Percentiles rank a stretch among this genome's conserved stretches.
Evolutionary conservation across 129 eudicot genomes (phyloP).

Genomic region (Saussurea involucrata): DNA sequence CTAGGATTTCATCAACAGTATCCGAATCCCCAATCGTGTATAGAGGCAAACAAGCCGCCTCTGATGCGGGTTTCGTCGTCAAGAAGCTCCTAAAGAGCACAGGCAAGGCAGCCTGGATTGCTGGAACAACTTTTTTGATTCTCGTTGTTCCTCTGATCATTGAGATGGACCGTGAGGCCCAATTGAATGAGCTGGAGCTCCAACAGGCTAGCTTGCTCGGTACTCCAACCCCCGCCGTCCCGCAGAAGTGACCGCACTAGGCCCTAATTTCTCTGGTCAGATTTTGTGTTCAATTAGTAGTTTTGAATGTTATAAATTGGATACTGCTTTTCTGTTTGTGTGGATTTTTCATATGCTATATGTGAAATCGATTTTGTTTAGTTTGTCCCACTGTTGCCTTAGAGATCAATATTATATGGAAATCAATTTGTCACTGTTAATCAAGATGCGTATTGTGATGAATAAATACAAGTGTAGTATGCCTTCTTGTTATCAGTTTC

Average conservation of each 20-base stretch:
- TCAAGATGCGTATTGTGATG: not conserved
- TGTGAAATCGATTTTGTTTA: not conserved
- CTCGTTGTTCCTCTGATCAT: slow-evolving; percentile 66
- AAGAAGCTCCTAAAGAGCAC: slow-evolving; percentile 65
- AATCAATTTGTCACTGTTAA: not conserved
- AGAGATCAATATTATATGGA: not conserved
- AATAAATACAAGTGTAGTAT: not conserved
- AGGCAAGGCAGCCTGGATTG: slow-evolving; percentile 88
- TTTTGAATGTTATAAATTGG: not conserved
- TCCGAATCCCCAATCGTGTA: slow-evolving; percentile 54
- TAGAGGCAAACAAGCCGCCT: slow-evolving; percentile 51
- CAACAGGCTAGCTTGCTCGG: slow-evolving; percentile 76
- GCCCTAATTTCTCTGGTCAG: slow-evolving; percentile 14
- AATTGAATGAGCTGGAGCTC: slow-evolving; percentile 59
- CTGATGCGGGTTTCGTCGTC: slow-evolving; percentile 57
- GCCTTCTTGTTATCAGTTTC: not conserved
- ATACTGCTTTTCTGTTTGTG: not conserved
- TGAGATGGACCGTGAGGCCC: slow-evolving; percentile 73
- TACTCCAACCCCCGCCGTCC: slow-evolving; percentile 24
- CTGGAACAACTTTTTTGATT: slow-evolving; percentile 59
- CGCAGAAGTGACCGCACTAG: slow-evolving; percentile 23
- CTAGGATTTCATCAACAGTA: slow-evolving; percentile 41
- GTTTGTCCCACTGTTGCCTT: not conserved
- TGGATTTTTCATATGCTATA: not conserved
- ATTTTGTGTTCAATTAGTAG: not conserved